phyloP scores from a whole-genome alignment of 805 yeast species.

The Kurtzmaniella cleridarum region DNA sequence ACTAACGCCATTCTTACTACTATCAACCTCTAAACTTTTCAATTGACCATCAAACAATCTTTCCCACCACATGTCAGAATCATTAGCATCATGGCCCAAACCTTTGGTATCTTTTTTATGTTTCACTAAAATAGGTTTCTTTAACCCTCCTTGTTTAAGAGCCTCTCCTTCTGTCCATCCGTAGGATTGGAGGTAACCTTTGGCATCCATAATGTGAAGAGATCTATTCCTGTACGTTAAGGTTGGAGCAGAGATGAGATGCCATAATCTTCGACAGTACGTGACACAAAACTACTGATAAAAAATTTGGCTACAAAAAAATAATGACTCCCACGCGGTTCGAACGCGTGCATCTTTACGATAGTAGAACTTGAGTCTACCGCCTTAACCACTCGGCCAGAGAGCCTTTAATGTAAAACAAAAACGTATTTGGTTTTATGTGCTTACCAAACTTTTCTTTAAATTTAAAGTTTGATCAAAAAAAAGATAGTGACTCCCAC shows the following conservation, averaged over 20 bases:
- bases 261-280: too few relatives aligned
- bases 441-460: too few relatives aligned
- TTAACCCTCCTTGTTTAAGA: constrained; percentile 69
- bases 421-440: too few relatives aligned
- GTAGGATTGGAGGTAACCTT: constrained; percentile 61
- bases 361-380: constrained; percentile 31
- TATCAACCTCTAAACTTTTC: constrained; percentile 61
- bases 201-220: constrained; percentile 59
- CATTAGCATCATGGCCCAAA: constrained; percentile 72
- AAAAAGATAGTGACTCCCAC: constrained; percentile 24
- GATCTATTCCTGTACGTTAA: neutral
- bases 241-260: neutral
- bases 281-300: too few relatives aligned
- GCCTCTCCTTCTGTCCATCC: constrained; percentile 97
- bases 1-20: constrained; percentile 28
- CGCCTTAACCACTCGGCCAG: constrained; percentile 36
- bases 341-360: constrained; percentile 34
- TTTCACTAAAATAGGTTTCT: constrained; percentile 80
- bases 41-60: constrained; percentile 89
- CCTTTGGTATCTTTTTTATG: constrained; percentile 92
- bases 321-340: constrained; percentile 29
- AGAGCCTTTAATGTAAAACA: constrained; percentile 20
- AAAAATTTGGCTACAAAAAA: constrained; percentile 6
- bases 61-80: constrained; percentile 96
- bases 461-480: too few relatives aligned